These are phyloP conservation scores for Parastagonospora avenae DNA, from an alignment of 2,329 filamentous ascomycete species.

Conservation along the genomic window DNA sequence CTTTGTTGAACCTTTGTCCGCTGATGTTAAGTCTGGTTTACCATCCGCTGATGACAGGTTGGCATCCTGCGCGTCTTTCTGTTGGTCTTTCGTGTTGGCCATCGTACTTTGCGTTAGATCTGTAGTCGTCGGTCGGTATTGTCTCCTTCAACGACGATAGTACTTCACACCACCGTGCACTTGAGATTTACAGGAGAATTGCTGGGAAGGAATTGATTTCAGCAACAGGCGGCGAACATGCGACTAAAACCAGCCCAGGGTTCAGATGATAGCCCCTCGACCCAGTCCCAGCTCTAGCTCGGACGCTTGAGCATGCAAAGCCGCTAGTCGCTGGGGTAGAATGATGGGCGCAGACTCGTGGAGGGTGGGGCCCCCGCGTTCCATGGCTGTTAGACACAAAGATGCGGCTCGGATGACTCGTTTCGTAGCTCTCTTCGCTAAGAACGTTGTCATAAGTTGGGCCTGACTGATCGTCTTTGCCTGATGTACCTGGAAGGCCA, in stretches of 20 bases:
- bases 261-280: conserved; percentile 3
- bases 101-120: conserved; percentile 14
- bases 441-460: neutral
- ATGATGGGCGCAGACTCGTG: conserved; percentile 15
- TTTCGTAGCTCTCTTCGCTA: neutral
- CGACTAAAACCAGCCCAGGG: conserved; percentile 15
- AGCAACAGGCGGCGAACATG: conserved; percentile 10
- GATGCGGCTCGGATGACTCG: neutral
- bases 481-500: neutral
- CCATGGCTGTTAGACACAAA: conserved; percentile 8
- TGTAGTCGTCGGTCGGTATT: conserved; percentile 9
- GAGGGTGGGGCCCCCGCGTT: conserved; percentile 37
- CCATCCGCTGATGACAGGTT: conserved; percentile 15
- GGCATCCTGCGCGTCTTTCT: conserved; percentile 17
- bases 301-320: conserved; percentile 7
- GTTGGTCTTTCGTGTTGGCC: conserved; percentile 18
- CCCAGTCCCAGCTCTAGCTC: conserved; percentile 16
- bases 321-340: conserved; percentile 21
- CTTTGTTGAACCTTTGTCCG: conserved; percentile 17
- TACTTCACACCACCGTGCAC: neutral
- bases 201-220: conserved; percentile 7
- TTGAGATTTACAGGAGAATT: neutral
- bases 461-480: neutral
- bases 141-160: no score
- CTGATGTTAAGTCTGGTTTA: conserved; percentile 14